phyloP scores from a whole-genome alignment of 139 green algal species.

The Closterium sp. region DNA sequence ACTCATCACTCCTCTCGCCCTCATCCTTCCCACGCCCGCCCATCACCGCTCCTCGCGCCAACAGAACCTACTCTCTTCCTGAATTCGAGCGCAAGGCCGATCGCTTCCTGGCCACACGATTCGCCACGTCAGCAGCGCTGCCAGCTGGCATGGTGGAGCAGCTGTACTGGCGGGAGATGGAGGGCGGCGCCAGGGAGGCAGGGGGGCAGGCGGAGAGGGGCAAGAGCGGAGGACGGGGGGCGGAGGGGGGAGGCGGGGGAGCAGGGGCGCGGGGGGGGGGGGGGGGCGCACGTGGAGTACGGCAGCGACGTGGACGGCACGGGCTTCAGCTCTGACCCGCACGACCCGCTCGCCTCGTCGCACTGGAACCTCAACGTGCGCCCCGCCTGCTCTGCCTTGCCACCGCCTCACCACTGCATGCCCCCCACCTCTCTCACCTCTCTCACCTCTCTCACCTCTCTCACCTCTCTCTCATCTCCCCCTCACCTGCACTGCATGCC shows the following conservation, averaged over 20 bases:
- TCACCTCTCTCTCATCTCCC: neutral
- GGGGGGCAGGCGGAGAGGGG: neutral
- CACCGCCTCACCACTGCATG: too few species aligned
- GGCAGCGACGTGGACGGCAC: conserved; percentile 32
- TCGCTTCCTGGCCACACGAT: conserved; percentile 11
- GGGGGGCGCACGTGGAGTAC: conserved; percentile 19
- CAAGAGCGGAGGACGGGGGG: neutral
- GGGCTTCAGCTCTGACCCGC: neutral
- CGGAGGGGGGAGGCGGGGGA: neutral
- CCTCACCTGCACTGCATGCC: neutral
- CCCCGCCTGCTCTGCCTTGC: too few species aligned
- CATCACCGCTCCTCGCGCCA: neutral
- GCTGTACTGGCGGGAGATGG: conserved; percentile 30
- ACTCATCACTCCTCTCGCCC: neutral
- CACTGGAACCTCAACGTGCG: conserved; percentile 25
- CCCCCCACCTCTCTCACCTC: too few species aligned
- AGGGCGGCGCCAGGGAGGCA: neutral
- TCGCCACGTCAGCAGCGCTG: neutral
- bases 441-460: too few species aligned
- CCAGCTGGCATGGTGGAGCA: conserved; percentile 14
- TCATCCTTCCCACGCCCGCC: neutral
- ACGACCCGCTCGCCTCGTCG: neutral
- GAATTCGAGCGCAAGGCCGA: conserved; percentile 31
- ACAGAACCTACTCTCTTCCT: conserved; percentile 34
- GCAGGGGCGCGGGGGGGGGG: neutral